These are phyloP conservation scores for Nigrospora sphaerica DNA, from an alignment of 2,329 filamentous ascomycete species.

Conservation along the genomic window DNA sequence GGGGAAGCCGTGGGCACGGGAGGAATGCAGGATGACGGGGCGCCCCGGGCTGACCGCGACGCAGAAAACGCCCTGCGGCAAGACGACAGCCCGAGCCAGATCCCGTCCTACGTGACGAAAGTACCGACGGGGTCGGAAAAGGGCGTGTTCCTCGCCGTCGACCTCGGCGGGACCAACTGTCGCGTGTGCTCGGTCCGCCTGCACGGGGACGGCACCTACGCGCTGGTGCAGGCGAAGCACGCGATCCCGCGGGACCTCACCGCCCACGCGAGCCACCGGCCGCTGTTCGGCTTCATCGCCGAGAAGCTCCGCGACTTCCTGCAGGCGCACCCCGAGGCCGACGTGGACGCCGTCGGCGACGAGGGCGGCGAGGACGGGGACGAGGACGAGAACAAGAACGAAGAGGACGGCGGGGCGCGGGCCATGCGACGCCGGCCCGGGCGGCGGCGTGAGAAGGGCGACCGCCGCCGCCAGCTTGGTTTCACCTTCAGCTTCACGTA, in stretches of 20 bases:
- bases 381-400: neutral
- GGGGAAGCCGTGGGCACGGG: neutral
- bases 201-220: slow-evolving; percentile 60
- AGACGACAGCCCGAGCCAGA: slow-evolving; percentile 58
- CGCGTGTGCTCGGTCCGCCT: slow-evolving; percentile 23
- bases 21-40: too few relatives aligned
- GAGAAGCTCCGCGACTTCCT: slow-evolving; percentile 66
- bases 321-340: slow-evolving; percentile 42
- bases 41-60: too few relatives aligned
- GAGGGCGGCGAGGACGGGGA: neutral
- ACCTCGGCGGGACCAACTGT: slow-evolving; percentile 27
- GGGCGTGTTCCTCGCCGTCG: slow-evolving; percentile 31
- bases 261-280: slow-evolving; percentile 27
- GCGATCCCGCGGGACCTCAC: slow-evolving; percentile 14
- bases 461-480: slow-evolving; percentile 10
- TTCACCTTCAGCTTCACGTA: slow-evolving; percentile 63
- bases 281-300: slow-evolving; percentile 69
- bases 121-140: slow-evolving; percentile 75
- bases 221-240: slow-evolving; percentile 52
- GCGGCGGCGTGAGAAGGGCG: too few relatives aligned
- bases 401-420: neutral
- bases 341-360: neutral
- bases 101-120: slow-evolving; percentile 70
- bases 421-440: too few relatives aligned
- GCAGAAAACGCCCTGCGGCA: slow-evolving; percentile 43